phyloP scores from a whole-genome alignment of 768 basidiomycete genomes.

The Trametes gibbosa region DNA sequence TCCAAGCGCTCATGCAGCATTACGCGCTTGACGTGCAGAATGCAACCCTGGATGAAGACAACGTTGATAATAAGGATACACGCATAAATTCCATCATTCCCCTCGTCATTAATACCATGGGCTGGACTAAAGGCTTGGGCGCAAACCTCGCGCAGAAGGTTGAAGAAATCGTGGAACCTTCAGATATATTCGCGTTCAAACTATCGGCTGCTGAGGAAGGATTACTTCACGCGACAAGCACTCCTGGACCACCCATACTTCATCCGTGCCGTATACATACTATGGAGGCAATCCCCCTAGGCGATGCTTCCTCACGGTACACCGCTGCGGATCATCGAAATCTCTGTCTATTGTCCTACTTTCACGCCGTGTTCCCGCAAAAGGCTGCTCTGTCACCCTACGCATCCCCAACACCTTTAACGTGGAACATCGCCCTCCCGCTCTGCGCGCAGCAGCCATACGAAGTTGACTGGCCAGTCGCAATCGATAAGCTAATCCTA shows the following conservation, averaged over 20 bases:
- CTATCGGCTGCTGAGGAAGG: conserved; percentile 6
- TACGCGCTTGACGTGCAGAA: conserved; percentile 70
- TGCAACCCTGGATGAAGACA: conserved; percentile 29
- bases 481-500: conserved; percentile 64
- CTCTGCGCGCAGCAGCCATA: conserved; percentile 71
- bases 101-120: conserved; percentile 93
- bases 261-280: background rate
- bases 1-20: conserved; percentile 62
- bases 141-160: conserved; percentile 73
- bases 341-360: conserved; percentile 72
- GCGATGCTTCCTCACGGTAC: conserved; percentile 42
- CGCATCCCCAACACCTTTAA: conserved; percentile 32
- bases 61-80: conserved; percentile 27
- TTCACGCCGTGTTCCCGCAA: conserved; percentile 50
- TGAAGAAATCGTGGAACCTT: conserved; percentile 60
- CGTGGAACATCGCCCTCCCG: conserved; percentile 70
- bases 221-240: background rate
- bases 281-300: conserved; percentile 47
- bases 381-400: conserved; percentile 14
- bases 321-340: conserved; percentile 70
- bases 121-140: conserved; percentile 94
- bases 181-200: conserved; percentile 54
- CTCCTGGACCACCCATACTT: background rate
- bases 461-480: conserved; percentile 56
- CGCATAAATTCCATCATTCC: conserved; percentile 64